phyloP scores from a whole-genome alignment of 1,284 basidiomycete species.

The Ceratobasidium sp. region DNA sequence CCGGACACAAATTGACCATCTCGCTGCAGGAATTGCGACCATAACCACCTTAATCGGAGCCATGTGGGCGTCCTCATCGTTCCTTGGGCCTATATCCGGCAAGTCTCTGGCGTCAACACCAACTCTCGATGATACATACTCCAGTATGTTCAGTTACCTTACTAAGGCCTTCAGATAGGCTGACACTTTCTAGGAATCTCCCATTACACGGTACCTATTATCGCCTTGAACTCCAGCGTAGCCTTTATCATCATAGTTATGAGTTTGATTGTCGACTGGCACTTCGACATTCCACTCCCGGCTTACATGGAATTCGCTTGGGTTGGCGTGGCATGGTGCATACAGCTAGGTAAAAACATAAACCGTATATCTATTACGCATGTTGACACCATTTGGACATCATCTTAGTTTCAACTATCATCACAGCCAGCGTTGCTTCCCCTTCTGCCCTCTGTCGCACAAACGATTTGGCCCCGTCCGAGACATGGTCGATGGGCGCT shows the following conservation, averaged over 20 bases:
- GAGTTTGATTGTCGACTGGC: slow-evolving; percentile 31
- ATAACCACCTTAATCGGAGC: slow-evolving; percentile 6
- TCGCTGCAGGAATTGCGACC: slow-evolving; percentile 11
- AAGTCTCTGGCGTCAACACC: not conserved
- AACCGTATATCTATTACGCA: too few relatives aligned
- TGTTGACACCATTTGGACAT: not conserved
- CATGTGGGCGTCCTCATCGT: slow-evolving; percentile 18
- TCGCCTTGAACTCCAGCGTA: slow-evolving; percentile 8
- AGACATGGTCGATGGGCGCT: not conserved
- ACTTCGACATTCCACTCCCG: slow-evolving; percentile 11
- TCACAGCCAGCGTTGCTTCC: slow-evolving; percentile 5
- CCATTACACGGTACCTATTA: slow-evolving; percentile 2
- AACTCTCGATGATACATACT: not conserved
- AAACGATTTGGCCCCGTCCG: not conserved
- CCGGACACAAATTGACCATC: not conserved
- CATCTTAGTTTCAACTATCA: slow-evolving; percentile 1
- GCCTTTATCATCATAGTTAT: slow-evolving; percentile 1
- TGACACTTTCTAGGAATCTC: slow-evolving; percentile 3
- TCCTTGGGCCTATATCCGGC: slow-evolving; percentile 1
- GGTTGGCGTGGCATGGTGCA: slow-evolving; percentile 4
- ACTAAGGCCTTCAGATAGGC: not conserved
- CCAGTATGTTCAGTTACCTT: slow-evolving; percentile 3
- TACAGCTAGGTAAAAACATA: slow-evolving; percentile 24
- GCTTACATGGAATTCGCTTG: slow-evolving; percentile 21
- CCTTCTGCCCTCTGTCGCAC: slow-evolving; percentile 6